phyloP scores from a whole-genome alignment of 163 green algal species.

The Prototheca cutis region DNA sequence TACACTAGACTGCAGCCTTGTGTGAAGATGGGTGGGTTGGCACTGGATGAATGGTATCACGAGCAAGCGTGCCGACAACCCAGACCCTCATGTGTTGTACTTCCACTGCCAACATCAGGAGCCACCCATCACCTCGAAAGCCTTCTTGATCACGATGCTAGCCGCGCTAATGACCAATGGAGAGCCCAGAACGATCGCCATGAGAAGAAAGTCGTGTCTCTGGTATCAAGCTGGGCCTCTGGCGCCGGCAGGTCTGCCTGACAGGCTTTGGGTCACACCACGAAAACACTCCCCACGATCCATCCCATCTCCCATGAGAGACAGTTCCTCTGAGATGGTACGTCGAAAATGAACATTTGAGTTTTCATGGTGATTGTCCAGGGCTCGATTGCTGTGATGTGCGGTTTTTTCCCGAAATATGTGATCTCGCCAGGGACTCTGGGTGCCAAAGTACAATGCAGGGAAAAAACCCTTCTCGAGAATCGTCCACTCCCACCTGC shows the following conservation, averaged over 20 bases:
- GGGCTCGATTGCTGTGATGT: no score
- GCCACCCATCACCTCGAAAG: not conserved
- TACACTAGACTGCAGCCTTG: not conserved
- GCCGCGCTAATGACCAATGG: not conserved
- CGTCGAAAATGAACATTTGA: not conserved
- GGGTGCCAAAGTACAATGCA: no score
- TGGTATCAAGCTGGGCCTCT: no score
- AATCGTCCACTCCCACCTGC: no score
- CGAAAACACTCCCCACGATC: not conserved
- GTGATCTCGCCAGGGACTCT: no score
- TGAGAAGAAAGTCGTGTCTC: no score
- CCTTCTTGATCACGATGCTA: not conserved
- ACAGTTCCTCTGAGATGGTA: not conserved
- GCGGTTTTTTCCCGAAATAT: no score
- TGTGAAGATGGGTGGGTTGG: not conserved
- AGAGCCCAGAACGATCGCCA: not conserved
- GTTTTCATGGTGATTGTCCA: not conserved
- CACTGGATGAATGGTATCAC: not conserved
- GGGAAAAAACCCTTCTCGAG: no score
- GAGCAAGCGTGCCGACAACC: not conserved
- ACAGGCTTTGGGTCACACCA: not conserved
- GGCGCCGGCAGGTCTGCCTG: not conserved
- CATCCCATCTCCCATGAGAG: not conserved
- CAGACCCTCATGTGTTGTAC: not conserved
- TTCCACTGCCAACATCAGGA: not conserved